These are phyloP conservation scores for Sonneratia alba DNA, from an alignment of 345 rosid species.

Conservation along the genomic window DNA sequence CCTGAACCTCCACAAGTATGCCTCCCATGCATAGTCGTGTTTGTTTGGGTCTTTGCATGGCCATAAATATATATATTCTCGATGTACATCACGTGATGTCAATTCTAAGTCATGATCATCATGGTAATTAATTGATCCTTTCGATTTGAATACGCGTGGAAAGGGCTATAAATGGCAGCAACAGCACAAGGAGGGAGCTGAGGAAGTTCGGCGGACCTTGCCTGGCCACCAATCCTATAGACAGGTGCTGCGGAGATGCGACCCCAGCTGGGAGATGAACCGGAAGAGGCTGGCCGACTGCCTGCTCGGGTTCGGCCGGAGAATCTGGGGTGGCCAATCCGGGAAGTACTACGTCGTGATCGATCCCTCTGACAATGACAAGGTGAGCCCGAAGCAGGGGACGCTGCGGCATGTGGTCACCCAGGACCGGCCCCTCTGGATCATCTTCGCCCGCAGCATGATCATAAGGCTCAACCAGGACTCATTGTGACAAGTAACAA, in stretches of 20 bases:
- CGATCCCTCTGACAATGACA: constrained; percentile 44
- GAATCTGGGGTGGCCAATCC: constrained; percentile 48
- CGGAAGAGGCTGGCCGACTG: constrained; percentile 49
- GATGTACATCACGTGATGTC: no score
- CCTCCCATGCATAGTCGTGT: no score
- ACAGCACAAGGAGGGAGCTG: constrained; percentile 41
- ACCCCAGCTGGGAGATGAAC: constrained; percentile 43
- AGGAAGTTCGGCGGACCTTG: constrained; percentile 31
- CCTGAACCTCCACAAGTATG: constrained; percentile 31
- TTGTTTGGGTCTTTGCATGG: no score
- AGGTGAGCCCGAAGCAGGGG: constrained; percentile 46
- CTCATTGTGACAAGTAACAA: constrained; percentile 50
- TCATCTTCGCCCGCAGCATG: constrained; percentile 49
- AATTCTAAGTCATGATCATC: no score
- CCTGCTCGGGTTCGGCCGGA: constrained; percentile 57
- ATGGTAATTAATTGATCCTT: no score
- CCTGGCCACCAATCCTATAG: constrained; percentile 69
- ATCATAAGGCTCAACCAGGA: constrained; percentile 46
- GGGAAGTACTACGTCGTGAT: constrained; percentile 56
- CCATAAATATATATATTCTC: no score
- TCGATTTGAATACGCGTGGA: background rate
- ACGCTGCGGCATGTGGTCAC: constrained; percentile 42
- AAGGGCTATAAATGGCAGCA: constrained; percentile 17
- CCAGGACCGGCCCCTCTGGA: constrained; percentile 39
- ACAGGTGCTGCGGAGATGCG: constrained; percentile 83